Conservation (phyloP, 139 green algal species). For the Volvox reticuliferus region DNA sequence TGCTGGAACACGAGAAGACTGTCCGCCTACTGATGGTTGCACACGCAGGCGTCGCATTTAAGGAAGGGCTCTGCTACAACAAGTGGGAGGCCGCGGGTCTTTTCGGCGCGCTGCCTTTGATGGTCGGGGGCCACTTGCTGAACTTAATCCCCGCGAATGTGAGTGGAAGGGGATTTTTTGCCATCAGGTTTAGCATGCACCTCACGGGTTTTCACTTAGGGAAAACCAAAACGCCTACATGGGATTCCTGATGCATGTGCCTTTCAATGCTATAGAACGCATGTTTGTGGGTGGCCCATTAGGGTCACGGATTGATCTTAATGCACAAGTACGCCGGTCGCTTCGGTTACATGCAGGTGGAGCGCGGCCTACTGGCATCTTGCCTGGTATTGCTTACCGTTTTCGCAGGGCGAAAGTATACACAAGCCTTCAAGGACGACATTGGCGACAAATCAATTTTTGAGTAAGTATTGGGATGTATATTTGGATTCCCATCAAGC, state of each 20-base stretch:
- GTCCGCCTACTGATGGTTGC: not conserved
- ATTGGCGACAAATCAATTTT: constrained; percentile 96
- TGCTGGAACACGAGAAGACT: not conserved
- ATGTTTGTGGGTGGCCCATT: no score
- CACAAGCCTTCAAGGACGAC: constrained; percentile 93
- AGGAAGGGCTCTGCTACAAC: constrained; percentile 85
- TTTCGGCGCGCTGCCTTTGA: constrained; percentile 76
- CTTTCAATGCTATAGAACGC: no score
- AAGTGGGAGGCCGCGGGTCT: constrained; percentile 69
- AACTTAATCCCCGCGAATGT: constrained; percentile 47
- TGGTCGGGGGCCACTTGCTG: constrained; percentile 67
- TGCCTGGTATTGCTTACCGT: constrained; percentile 61
- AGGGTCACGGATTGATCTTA: no score
- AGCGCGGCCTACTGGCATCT: constrained; percentile 52
- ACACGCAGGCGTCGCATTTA: constrained; percentile 84
- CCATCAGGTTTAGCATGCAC: no score
- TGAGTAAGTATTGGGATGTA: constrained; percentile 41
- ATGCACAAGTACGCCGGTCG: no score
- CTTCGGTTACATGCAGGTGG: constrained; percentile 15
- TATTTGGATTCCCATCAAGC: no score
- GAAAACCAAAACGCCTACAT: no score
- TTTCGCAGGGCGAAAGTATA: constrained; percentile 93
- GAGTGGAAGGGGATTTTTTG: not conserved
- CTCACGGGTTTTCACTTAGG: no score
- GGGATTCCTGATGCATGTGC: no score